These are phyloP conservation scores for Colletotrichum sp. DNA, from an alignment of 2,329 filamentous ascomycete species.

Conservation along the genomic window DNA sequence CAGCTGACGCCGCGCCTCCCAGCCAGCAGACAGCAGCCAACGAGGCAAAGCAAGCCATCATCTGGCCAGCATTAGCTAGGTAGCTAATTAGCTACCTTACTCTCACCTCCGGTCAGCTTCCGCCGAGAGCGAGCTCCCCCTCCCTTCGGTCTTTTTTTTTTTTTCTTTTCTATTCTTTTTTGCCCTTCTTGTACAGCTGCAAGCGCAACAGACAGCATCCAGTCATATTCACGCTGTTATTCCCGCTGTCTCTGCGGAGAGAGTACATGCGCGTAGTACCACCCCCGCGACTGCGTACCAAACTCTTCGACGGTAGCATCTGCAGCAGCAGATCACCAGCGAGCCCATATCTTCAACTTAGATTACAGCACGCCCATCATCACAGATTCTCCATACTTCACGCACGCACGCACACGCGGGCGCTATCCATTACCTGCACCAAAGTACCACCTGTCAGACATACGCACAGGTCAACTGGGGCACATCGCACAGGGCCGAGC, in stretches of 20 bases:
- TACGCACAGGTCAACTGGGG: constrained; percentile 14
- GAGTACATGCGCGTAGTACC: neutral
- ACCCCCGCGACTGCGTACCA: neutral
- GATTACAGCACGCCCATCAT: neutral
- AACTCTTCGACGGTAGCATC: neutral
- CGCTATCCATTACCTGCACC: neutral
- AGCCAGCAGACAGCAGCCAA: neutral
- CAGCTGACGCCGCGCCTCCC: neutral
- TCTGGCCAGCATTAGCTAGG: neutral
- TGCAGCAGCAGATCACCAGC: neutral
- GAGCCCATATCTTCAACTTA: neutral
- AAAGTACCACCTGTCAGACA: neutral
- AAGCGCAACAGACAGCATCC: neutral
- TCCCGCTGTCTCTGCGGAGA: neutral
- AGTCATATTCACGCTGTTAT: neutral
- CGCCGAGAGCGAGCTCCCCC: neutral
- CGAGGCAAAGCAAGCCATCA: neutral
- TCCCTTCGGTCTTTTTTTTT: neutral
- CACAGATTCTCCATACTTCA: neutral
- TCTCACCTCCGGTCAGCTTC: neutral
- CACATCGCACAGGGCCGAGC: constrained; percentile 13
- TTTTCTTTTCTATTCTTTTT: neutral
- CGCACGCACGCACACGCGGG: neutral
- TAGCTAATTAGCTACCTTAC: neutral
- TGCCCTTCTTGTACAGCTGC: neutral